Percentiles rank a stretch among this genome's conserved stretches.
These are phyloP conservation scores for Saccharomyces kudriavzevii DNA, from an alignment of 805 yeast species.

Conservation along the genomic window DNA sequence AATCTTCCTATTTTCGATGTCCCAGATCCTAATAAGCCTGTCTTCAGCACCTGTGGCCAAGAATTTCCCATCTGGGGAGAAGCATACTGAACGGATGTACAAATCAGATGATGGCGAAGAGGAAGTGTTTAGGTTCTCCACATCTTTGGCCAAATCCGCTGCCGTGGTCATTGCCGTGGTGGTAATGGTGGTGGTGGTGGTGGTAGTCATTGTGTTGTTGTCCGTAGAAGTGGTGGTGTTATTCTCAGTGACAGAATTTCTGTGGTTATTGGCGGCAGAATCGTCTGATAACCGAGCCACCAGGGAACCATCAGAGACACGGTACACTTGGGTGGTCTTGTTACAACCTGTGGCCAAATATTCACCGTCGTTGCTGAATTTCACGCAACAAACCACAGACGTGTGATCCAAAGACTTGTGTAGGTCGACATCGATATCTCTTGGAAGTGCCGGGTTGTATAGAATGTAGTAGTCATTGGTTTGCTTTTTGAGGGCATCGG, in stretches of 20 bases:
- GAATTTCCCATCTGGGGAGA: slow-evolving; percentile 89
- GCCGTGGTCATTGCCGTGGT: not conserved
- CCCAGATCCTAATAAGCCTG: slow-evolving; percentile 92
- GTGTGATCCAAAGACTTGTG: slow-evolving; percentile 87
- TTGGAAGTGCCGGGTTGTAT: slow-evolving; percentile 80
- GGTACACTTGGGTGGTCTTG: slow-evolving; percentile 88
- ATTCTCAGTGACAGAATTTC: slow-evolving; percentile 8
- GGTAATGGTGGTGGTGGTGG: not conserved
- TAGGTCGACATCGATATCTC: slow-evolving; percentile 72
- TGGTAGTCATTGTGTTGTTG: not conserved
- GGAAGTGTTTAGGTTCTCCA: slow-evolving; percentile 29
- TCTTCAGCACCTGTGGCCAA: slow-evolving; percentile 93
- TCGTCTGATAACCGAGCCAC: slow-evolving; percentile 85
- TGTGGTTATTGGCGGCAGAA: slow-evolving; percentile 35
- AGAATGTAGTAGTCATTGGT: slow-evolving; percentile 79
- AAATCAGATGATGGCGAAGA: slow-evolving; percentile 63
- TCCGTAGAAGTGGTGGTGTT: slow-evolving; percentile 4
- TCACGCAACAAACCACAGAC: slow-evolving; percentile 93
- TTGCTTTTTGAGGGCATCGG: slow-evolving; percentile 71
- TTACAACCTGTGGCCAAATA: slow-evolving; percentile 95
- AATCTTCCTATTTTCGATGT: slow-evolving; percentile 73
- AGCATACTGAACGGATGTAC: slow-evolving; percentile 91
- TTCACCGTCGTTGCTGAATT: slow-evolving; percentile 86
- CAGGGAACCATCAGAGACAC: slow-evolving; percentile 83
- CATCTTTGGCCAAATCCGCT: not conserved